phyloP scores from a whole-genome alignment of 495 filamentous ascomycete genomes.

The Podospora pseudocomata region DNA sequence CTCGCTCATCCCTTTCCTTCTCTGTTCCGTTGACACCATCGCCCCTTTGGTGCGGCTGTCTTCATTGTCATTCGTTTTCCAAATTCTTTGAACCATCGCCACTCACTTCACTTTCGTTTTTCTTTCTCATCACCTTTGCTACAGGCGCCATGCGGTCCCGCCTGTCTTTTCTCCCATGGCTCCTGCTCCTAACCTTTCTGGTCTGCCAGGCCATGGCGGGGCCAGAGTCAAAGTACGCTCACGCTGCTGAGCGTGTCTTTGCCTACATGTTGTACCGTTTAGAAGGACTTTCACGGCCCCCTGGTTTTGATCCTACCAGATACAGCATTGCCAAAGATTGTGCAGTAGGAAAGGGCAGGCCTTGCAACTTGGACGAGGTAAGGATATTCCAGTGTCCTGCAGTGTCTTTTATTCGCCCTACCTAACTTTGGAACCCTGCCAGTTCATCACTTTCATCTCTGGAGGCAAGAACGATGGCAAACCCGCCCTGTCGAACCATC shows the following conservation, averaged over 20 bases:
- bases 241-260: background rate
- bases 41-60: background rate
- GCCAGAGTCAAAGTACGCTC: background rate
- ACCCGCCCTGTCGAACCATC: too few relatives aligned
- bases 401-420: too few relatives aligned
- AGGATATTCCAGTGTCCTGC: too few relatives aligned
- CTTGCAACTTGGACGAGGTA: too few relatives aligned
- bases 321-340: too few relatives aligned
- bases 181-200: background rate
- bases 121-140: background rate
- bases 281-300: too few relatives aligned
- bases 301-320: too few relatives aligned
- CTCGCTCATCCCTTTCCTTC: background rate
- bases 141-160: background rate
- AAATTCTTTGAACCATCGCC: background rate
- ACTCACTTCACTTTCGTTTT: background rate
- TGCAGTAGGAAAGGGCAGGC: too few relatives aligned
- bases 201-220: background rate
- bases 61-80: background rate
- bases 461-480: too few relatives aligned
- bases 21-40: background rate
- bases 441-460: too few relatives aligned
- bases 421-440: too few relatives aligned
- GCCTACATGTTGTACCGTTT: background rate
- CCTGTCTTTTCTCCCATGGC: background rate